Percentiles rank a stretch among this genome's conserved stretches.
These are phyloP conservation scores for Phytophthora foliorum DNA, from an alignment of 352 stramenopile genomes.

Conservation along the genomic window DNA sequence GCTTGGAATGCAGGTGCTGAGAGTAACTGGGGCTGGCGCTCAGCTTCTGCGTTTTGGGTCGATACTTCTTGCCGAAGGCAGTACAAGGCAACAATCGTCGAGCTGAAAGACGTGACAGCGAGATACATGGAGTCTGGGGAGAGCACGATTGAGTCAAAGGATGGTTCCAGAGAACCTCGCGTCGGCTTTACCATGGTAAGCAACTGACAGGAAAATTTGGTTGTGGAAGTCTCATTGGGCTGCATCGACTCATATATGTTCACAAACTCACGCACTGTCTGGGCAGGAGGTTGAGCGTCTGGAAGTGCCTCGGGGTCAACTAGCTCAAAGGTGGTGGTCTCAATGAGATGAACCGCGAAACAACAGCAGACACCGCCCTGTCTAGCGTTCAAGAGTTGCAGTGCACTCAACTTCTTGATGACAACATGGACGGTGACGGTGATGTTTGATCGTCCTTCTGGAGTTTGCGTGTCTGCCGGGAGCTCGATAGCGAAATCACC, in stretches of 20 bases:
- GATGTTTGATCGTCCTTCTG: background rate
- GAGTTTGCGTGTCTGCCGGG: constrained; percentile 5
- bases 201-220: constrained; percentile 13
- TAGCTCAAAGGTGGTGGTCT: constrained; percentile 5
- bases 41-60: background rate
- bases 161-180: constrained; percentile 8
- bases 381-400: constrained; percentile 21
- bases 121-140: constrained; percentile 41
- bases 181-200: constrained; percentile 15
- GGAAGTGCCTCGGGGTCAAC: background rate
- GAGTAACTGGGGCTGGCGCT: background rate
- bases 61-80: constrained; percentile 3
- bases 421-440: constrained; percentile 9
- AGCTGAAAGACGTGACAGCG: constrained; percentile 25
- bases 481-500: constrained; percentile 20
- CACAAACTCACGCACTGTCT: constrained; percentile 24
- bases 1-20: constrained; percentile 23
- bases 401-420: constrained; percentile 22
- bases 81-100: constrained; percentile 18
- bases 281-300: constrained; percentile 6
- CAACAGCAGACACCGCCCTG: background rate
- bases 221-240: background rate
- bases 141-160: constrained; percentile 22
- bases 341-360: constrained; percentile 31
- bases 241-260: constrained; percentile 19